Base-by-base conservation (phyloP, 2,329 filamentous ascomycete genomes). In the Curvularia sp. region DNA sequence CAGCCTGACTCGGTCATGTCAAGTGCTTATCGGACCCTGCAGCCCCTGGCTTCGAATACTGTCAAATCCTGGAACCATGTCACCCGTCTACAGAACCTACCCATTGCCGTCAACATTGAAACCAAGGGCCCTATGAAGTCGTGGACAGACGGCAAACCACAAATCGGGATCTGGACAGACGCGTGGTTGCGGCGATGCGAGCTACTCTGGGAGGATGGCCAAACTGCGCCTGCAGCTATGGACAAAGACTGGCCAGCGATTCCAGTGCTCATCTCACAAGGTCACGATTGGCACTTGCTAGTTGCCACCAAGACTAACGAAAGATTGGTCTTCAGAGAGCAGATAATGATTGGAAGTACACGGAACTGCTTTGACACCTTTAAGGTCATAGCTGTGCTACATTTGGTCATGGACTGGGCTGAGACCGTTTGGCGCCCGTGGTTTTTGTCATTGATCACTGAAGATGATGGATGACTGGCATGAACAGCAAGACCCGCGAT, bases 261-360 rank as follows among this genome's bases (percentile, higher is more conserved):
- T 8, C 67, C 64, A 53, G 49, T 70, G 41, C 61, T 68, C 20
- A 71, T 69, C 49, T 60, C 63, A 10, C 66, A 71, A 52, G 68
- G 67, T 1, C 68, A 72, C 62, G 64, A 71, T 28, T 72, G 65
- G 69, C 65, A 71, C 53, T 56, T 72, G 51, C 47, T 72, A 22
- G 60, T 73, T 35, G 51, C 69, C 13, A 62, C 62, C 0, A 70
- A 63, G 54, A 57, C 61, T 49, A 57, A 43, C 58, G 26, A 66
- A 35, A 64, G 58, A 51, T 59, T 61, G 57, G 55, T 42, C 13
- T 57, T 72, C 13, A 49, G 65, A 54, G 62, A 73, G 43, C 47
- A 69, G 47, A 64, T 71, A 53, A 56, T 56, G 49, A 58, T 70
- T 52, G 62, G 66, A 44, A 68, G 62, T 53, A 71, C 66, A 51